Evolutionary conservation across 805 yeast genomes (phyloP), one percentile per base, ranked within the genome.

Genomic region (Candida parachauliodes): DNA sequence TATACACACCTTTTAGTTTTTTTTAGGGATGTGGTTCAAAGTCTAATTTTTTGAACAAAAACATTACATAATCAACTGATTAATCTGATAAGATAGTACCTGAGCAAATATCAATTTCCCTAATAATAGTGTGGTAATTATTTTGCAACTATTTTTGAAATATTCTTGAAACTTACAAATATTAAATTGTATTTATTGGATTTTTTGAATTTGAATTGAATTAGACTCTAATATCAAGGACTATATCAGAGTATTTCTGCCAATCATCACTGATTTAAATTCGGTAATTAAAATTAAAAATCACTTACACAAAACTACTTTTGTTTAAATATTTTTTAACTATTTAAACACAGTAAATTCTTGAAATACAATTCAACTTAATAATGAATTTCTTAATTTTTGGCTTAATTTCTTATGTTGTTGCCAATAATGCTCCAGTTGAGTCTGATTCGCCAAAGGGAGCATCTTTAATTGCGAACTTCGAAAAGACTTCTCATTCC

Each of bases 391-490:
- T n/a, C n/a, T n/a, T n/a, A n/a, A 4, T 32, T 3, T 36, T 40
- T 19, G 34, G 43, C 3, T 17, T 33, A 24, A 31, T 28, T 23
- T 7, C 45, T 11, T 20, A n/a, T 4, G 34, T 24, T 9, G 7
- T 36, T 20, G 48, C 52, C 12, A 50, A 40, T 16, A 49, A 59
- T 7, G 54, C 61, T 11, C 67, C 67, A 8, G 43, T 42, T 8
- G 49, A 47, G 11, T 31, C 55, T 9, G 58, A 63, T 45, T 63
- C 68, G 3, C 61, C 64, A 8, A 42, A 47, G 9, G 53, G 49
- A 7, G 51, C 51, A 14, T 43, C 39, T 20, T 60, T 54, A 48
- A 44, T 50, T 34, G 71, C 70, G 30, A 44, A 40, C 15, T 63
- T 53, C 50, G 21, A 23, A 10, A 42, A 23, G 33, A 38, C 31